These are phyloP conservation scores for Acacia acuminata DNA, from an alignment of 306 rosid species.

Conservation along the genomic window DNA sequence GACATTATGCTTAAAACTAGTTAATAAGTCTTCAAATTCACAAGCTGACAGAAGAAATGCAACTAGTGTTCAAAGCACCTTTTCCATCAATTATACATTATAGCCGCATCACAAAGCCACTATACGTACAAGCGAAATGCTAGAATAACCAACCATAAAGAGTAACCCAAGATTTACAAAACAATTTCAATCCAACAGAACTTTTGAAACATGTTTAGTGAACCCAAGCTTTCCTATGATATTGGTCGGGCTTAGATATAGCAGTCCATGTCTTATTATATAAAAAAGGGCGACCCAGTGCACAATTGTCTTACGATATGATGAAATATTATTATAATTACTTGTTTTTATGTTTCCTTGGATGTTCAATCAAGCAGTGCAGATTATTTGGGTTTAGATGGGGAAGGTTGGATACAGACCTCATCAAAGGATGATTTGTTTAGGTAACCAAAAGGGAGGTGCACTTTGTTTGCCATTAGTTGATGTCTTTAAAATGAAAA, in stretches of 20 bases:
- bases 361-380: neutral
- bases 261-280: neutral
- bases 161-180: neutral
- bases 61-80: neutral
- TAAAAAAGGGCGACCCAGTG: no score
- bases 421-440: neutral
- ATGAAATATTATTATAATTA: neutral
- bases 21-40: neutral
- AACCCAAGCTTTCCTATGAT: neutral
- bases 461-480: neutral
- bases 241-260: neutral
- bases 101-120: neutral
- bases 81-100: neutral
- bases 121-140: neutral
- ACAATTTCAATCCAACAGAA: neutral
- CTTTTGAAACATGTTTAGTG: neutral
- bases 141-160: slow-evolving; percentile 1
- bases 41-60: neutral
- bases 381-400: neutral
- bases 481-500: neutral
- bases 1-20: neutral
- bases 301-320: no score
- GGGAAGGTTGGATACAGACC: neutral
- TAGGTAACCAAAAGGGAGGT: neutral
- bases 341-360: neutral